phyloP scores from a whole-genome alignment of 345 rosid species.

The Eucalyptus sp. region DNA sequence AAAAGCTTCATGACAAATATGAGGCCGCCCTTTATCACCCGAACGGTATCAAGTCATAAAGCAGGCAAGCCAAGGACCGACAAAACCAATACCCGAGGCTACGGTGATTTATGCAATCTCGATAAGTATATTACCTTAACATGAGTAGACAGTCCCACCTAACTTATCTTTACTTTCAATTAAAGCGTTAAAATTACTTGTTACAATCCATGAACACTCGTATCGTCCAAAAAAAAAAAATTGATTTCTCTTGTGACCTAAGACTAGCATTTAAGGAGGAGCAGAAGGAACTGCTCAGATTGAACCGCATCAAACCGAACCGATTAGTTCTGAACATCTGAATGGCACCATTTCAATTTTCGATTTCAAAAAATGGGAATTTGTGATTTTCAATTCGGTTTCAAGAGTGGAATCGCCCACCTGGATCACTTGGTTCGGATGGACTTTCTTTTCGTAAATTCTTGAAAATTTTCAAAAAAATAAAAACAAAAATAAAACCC shows the following conservation, averaged over 20 bases:
- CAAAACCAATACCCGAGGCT: not conserved
- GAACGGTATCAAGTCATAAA: not conserved
- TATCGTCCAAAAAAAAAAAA: not conserved
- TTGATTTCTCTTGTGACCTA: not conserved
- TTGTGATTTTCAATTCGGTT: too few relatives aligned
- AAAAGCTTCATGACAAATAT: not conserved
- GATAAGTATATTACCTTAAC: not conserved
- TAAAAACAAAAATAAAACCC: too few relatives aligned
- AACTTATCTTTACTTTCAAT: not conserved
- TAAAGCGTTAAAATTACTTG: not conserved
- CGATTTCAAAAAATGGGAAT: too few relatives aligned
- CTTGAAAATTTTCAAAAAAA: too few relatives aligned
- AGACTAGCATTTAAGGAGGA: not conserved
- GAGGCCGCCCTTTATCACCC: not conserved
- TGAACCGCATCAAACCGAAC: too few relatives aligned
- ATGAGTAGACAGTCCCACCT: not conserved
- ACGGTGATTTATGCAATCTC: not conserved
- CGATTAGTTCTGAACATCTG: too few relatives aligned
- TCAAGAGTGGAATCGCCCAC: too few relatives aligned
- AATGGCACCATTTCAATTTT: too few relatives aligned
- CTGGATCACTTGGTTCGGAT: accelerated
- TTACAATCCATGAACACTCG: not conserved
- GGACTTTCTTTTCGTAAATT: too few relatives aligned
- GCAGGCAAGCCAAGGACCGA: not conserved
- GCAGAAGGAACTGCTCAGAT: too few relatives aligned